Evolutionary conservation across 768 basidiomycete species (phyloP), one percentile per base, ranked within the genome.

Genomic region (Psilocybe cyanescens): DNA sequence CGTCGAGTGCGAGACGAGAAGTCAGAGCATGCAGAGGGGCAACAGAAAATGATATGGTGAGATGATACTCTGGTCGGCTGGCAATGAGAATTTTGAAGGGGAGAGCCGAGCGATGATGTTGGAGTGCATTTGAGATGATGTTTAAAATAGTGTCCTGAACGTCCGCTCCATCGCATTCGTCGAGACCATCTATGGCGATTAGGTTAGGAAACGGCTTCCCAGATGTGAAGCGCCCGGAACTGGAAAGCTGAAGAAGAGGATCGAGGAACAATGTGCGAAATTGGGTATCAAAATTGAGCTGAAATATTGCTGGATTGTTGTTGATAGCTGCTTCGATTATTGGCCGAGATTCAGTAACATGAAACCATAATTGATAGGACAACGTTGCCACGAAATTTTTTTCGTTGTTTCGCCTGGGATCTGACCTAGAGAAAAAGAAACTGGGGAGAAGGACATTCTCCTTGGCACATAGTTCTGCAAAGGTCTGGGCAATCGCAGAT

Each of bases 171-270:
- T 24, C 33, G 39, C 68, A 69, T 57, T 69, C 64, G 17, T 69
- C 67, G n/a, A 68, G 48, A 3, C 67, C 67, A 49, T 68, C 67
- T 14, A 68, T 24, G 41, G 66, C 44, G 33, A 65, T 61, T n/a
- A 60, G 16, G 8, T 37, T 29, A 1, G 55, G 39, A 11, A 35
- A 9, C 29, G 48, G 39, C 33, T 24, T 12, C 6, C 24, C 19
- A 29, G 54, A n/a, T 29, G 33, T 29, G 4, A 44, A 39, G 33
- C 6, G 35, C 4, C 17, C 39, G 24, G 29, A 11, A 4, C 6
- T 8, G 30, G 14, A 39, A 4, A 49, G 31, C 11, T 47, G 11
- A 9, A n/a, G 39, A 4, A 61, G 17, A 1, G 61, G 67, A 1
- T 63, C 56, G 33, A 55, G 31, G 44, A 68, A 39, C 12, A 68